Evolutionary conservation across 148 eudicot species (phyloP), one percentile per base, ranked within the genome.

Genomic region (Polygonum aviculare): DNA sequence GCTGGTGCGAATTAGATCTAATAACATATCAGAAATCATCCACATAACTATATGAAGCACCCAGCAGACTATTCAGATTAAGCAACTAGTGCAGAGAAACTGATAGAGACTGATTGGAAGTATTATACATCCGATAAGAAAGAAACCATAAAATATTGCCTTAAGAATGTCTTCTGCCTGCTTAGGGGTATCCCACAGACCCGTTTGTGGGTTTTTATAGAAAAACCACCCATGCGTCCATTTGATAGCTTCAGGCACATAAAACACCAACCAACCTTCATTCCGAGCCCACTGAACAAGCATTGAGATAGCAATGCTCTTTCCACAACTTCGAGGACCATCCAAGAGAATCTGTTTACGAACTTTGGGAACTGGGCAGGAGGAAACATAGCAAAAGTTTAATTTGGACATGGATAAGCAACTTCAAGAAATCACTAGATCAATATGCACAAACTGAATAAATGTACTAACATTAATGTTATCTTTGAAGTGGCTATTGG

Each of bases 211-310:
- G 78, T 90, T 92, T 74, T 88, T 84, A 77, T 89, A 92, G 83
- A 83, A 92, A 81, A 88, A 83, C 18, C 97, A 93, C 73, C 94
- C 97, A 86, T 95, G 99, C 1, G 99, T 90, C 99, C 97, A 95
- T 31, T 86, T 84, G 81, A 80, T 88, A 60, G 93, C 99, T 76
- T 82, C 82, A 18, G 98, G 97, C 16, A 80, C 86, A 85, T 95
- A 95, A 45, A 95, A 77, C 48, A 95, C 98, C 74, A 95, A 83
- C 98, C 98, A 95, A 57, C 97, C 98, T 85, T 92, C 96, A 77
- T 86, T 83, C 60, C 98, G 97, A 50, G 98, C 98, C 98, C 98
- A 95, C 19, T 92, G 87, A 81, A 90, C 98, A 76, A 95, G 98
- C 97, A 95, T 88, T 74, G 98, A 95, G 77, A 95, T 90, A 4